Evolutionary conservation across 2,329 filamentous ascomycete genomes (phyloP).

Genomic region (Pestalotiopsis fici): DNA sequence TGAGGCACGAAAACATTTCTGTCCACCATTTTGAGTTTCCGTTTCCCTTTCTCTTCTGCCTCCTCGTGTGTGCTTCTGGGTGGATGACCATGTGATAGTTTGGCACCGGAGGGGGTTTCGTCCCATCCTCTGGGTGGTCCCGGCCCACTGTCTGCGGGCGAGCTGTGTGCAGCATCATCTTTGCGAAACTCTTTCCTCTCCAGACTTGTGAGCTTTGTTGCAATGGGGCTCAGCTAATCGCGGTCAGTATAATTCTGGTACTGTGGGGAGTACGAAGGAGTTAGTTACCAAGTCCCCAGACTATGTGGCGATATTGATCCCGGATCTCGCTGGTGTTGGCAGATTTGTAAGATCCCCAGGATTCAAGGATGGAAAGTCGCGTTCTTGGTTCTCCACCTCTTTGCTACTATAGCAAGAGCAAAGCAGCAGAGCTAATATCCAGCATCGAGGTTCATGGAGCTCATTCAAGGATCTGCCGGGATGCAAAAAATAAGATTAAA

Average conservation of each 20-base stretch:
- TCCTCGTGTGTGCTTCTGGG: neutral
- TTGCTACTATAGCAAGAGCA: too few species aligned
- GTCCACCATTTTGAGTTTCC: neutral
- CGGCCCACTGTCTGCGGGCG: neutral
- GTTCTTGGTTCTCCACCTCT: too few species aligned
- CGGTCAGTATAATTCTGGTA: neutral
- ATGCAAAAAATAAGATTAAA: too few species aligned
- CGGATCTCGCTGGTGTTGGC: neutral
- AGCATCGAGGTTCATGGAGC: too few species aligned
- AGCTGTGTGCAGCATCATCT: conserved; percentile 2
- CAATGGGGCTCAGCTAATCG: neutral
- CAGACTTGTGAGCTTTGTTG: neutral
- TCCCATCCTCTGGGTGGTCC: neutral
- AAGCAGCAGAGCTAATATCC: too few species aligned
- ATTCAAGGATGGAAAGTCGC: too few species aligned
- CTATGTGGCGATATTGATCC: neutral
- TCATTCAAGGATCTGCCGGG: too few species aligned
- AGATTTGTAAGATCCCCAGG: too few species aligned
- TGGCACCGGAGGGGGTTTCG: neutral
- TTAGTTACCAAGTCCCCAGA: neutral
- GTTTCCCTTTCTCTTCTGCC: neutral
- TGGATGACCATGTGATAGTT: neutral
- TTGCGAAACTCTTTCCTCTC: neutral
- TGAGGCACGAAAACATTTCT: neutral
- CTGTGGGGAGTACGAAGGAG: neutral